A percentile compares a stretch with the other conserved stretches of the same genome.
Conservation (phyloP, 2,329 filamentous ascomycete genomes). For the Aspergillus vadensis region DNA sequence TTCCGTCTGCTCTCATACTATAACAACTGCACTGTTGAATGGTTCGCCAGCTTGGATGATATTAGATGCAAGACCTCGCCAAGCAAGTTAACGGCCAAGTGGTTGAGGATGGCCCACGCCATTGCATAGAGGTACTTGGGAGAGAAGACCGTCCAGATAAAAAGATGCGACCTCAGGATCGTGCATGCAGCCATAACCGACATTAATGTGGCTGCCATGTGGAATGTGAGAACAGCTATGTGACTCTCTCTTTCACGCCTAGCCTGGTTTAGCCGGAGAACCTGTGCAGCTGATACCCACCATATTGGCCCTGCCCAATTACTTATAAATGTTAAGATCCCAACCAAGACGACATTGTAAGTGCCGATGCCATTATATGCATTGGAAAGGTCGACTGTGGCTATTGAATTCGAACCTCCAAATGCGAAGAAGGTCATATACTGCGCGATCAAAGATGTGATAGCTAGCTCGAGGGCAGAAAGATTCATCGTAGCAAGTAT, state of each 20-base stretch:
- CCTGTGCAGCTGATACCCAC: conserved; percentile 69
- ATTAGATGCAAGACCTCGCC: conserved; percentile 46
- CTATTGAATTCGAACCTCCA: conserved; percentile 91
- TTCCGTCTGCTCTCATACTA: too few relatives aligned
- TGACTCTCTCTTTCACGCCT: conserved; percentile 48
- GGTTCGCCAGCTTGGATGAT: background rate
- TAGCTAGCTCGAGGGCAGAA: conserved; percentile 61
- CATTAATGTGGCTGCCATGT: conserved; percentile 64
- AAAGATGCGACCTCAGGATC: conserved; percentile 80
- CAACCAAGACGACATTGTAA: conserved; percentile 81
- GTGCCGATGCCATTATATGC: conserved; percentile 88
- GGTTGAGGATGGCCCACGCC: conserved; percentile 83
- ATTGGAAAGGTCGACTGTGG: conserved; percentile 89
- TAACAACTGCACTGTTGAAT: background rate
- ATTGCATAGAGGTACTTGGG: conserved; percentile 93
- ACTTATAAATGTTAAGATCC: conserved; percentile 76
- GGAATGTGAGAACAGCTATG: conserved; percentile 68
- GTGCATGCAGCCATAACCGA: conserved; percentile 90
- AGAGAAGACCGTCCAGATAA: conserved; percentile 98
- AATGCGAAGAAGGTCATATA: conserved; percentile 85
- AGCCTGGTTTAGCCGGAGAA: conserved; percentile 26
- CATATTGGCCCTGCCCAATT: conserved; percentile 93
- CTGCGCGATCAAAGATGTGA: conserved; percentile 74
- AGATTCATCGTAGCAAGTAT: conserved; percentile 48
- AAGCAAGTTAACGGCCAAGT: conserved; percentile 71